phyloP scores from a whole-genome alignment of 73 alveolate genomes.

The Symbiodinium pilosum region DNA sequence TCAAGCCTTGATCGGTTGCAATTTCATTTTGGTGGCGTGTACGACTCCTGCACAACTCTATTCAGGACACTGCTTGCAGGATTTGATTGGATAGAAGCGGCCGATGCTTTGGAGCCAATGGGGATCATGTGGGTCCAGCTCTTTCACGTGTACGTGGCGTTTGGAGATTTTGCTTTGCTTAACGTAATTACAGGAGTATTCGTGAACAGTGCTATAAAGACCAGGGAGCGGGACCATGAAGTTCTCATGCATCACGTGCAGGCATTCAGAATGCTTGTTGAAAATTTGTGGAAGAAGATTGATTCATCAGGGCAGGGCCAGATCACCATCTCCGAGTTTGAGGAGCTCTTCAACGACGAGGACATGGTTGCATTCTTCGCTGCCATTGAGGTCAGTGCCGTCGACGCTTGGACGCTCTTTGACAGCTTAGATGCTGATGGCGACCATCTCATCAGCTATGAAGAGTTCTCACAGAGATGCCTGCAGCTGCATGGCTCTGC shows the following conservation, averaged over 20 bases:
- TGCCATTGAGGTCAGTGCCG: conserved; percentile 24
- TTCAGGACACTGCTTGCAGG: conserved; percentile 54
- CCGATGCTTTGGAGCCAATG: conserved; percentile 33
- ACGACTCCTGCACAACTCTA: conserved; percentile 7
- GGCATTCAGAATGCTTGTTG: conserved; percentile 20
- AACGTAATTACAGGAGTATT: conserved; percentile 68
- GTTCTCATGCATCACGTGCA: conserved; percentile 59
- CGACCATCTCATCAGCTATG: conserved; percentile 67
- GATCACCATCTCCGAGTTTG: conserved; percentile 68
- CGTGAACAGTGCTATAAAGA: conserved; percentile 88
- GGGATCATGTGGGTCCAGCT: conserved; percentile 49
- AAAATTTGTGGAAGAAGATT: conserved; percentile 8
- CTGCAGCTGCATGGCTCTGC: conserved; percentile 73
- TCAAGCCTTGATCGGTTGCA: not conserved
- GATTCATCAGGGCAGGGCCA: conserved; percentile 58
- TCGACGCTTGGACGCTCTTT: conserved; percentile 79
- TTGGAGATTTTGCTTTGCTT: conserved; percentile 2
- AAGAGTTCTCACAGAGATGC: conserved; percentile 46
- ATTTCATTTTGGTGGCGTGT: conserved; percentile 11
- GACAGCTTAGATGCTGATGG: conserved; percentile 74
- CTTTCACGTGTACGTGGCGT: conserved; percentile 62
- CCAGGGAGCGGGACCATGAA: conserved; percentile 69
- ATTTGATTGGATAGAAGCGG: conserved; percentile 84
- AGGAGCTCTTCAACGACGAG: conserved; percentile 42
- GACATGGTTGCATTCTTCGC: conserved; percentile 51